Conservation (phyloP, 306 rosid genomes). For the Senna tora region DNA sequence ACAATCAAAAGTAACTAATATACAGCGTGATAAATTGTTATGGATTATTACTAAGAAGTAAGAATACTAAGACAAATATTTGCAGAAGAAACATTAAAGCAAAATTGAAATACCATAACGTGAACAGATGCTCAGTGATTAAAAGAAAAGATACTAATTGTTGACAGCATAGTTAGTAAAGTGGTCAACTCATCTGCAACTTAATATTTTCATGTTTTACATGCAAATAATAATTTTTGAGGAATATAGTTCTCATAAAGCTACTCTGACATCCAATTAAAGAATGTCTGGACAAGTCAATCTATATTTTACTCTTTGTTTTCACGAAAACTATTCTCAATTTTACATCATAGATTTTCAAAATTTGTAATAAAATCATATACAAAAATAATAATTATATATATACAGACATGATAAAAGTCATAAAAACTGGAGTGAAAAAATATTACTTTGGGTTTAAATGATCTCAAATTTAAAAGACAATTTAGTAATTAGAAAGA, state of each 20-base stretch:
- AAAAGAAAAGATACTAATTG: constrained; percentile 7
- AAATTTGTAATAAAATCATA: no score
- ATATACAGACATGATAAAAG: background rate
- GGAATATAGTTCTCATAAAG: no score
- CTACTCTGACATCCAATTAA: no score
- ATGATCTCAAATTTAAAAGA: background rate
- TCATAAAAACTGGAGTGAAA: background rate
- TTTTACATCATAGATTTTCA: no score
- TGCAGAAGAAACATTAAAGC: background rate
- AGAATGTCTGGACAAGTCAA: no score
- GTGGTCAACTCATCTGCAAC: background rate
- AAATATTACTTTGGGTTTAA: background rate
- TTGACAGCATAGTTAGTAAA: background rate
- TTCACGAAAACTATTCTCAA: no score
- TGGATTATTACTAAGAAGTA: background rate
- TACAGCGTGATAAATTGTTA: constrained; percentile 4
- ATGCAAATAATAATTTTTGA: background rate
- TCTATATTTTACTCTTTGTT: no score
- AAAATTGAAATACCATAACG: constrained; percentile 6
- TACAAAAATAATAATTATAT: no score
- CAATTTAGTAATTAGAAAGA: background rate
- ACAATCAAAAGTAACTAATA: constrained; percentile 13
- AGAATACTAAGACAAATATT: background rate
- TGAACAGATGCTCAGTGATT: constrained; percentile 14
- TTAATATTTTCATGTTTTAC: background rate